Evolutionary conservation across 306 rosid species (phyloP).

Genomic region (Sindora glabra): DNA sequence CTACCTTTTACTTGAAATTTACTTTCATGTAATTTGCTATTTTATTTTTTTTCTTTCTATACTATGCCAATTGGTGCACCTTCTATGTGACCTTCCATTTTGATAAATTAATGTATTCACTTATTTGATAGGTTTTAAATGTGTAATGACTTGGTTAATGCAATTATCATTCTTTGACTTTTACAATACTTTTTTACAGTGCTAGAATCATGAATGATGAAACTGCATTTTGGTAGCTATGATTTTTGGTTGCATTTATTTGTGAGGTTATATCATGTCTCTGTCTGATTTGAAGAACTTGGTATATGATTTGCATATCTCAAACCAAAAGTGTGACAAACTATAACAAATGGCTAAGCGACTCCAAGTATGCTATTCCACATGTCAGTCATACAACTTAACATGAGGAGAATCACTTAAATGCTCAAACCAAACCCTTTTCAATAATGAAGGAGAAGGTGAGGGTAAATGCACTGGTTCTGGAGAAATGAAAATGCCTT

Average conservation of each 20-base stretch:
- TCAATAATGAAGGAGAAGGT: conserved; percentile 68
- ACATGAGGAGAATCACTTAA: conserved; percentile 96
- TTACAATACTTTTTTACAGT: background rate
- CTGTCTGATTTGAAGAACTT: too few species aligned
- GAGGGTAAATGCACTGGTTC: conserved; percentile 90
- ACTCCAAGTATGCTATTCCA: conserved; percentile 86
- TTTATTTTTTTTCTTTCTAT: too few species aligned
- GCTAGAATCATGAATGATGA: too few species aligned
- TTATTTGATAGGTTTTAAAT: background rate
- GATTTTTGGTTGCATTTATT: background rate
- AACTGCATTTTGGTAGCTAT: too few species aligned
- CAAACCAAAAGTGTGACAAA: conserved; percentile 85
- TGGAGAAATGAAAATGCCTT: conserved; percentile 57
- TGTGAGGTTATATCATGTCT: too few species aligned
- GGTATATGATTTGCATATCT: conserved; percentile 49
- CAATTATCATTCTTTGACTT: background rate
- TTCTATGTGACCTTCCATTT: background rate
- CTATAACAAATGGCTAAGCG: conserved; percentile 90
- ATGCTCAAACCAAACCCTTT: conserved; percentile 89
- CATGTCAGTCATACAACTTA: conserved; percentile 79
- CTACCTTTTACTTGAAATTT: too few species aligned
- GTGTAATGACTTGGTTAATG: background rate
- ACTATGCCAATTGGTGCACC: too few species aligned
- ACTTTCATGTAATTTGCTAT: background rate
- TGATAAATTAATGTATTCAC: background rate